A percentile compares a stretch with the other conserved stretches of the same genome.
Evolutionary conservation across 495 filamentous ascomycete genomes (phyloP).

Genomic region (Penicillium argentinense): DNA sequence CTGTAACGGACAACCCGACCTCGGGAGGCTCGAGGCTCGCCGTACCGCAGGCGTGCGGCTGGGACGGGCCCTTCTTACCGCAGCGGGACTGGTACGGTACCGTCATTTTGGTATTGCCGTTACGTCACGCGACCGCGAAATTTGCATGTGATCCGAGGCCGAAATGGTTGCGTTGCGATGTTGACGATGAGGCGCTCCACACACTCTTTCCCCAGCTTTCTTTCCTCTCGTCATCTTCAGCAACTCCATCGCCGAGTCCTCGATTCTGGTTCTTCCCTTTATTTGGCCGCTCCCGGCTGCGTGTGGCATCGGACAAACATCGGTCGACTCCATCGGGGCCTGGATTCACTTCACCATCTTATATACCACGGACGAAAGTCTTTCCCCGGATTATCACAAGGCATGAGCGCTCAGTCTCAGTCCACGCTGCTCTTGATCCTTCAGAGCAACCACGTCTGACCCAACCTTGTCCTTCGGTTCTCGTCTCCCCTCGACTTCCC

Average conservation of each 20-base stretch:
- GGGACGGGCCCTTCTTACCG: neutral
- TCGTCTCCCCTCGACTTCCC: neutral
- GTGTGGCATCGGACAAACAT: no score
- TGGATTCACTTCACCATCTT: no score
- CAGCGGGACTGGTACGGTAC: slow-evolving; percentile 1
- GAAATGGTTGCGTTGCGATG: neutral
- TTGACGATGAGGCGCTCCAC: slow-evolving; percentile 15
- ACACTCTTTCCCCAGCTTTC: slow-evolving; percentile 28
- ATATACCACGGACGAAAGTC: neutral
- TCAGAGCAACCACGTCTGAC: slow-evolving; percentile 25
- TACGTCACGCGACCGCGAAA: slow-evolving; percentile 43
- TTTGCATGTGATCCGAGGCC: slow-evolving; percentile 43
- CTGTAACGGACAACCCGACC: no score
- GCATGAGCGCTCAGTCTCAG: slow-evolving; percentile 32
- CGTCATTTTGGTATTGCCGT: slow-evolving; percentile 34
- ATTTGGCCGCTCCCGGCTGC: no score
- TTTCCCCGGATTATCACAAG: slow-evolving; percentile 17
- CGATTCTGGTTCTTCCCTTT: neutral
- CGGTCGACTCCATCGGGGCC: no score
- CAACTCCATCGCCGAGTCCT: neutral
- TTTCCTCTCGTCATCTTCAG: slow-evolving; percentile 6
- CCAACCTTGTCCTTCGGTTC: slow-evolving; percentile 3
- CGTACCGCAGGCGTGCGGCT: no score
- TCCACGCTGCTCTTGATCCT: slow-evolving; percentile 24
- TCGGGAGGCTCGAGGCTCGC: no score